Evolutionary conservation across 2,329 filamentous ascomycete genomes (phyloP).

Genomic region (Alternaria triticimaculans): DNA sequence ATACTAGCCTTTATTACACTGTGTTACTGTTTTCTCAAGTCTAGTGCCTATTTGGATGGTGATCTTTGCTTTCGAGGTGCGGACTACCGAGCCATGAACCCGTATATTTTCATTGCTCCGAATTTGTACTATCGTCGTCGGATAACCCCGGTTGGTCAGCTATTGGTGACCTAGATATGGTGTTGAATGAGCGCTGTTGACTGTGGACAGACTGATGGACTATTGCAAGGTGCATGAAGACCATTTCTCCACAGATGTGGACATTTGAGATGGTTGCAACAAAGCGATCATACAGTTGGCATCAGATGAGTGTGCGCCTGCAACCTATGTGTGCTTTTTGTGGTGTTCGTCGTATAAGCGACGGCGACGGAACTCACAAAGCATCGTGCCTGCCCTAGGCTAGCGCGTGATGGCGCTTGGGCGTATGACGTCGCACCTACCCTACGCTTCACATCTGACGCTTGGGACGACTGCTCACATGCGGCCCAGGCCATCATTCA

Average conservation of each 20-base stretch:
- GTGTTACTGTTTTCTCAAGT: not conserved
- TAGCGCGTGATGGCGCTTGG: conserved; percentile 2
- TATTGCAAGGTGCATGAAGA: not conserved
- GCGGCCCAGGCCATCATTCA: conserved; percentile 16
- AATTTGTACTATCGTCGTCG: not conserved
- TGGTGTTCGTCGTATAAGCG: not conserved
- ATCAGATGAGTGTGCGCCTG: not conserved
- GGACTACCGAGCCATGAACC: not conserved
- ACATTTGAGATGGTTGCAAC: not conserved
- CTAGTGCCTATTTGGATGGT: not conserved
- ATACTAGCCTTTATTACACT: not conserved
- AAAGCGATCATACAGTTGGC: not conserved
- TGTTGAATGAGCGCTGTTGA: too few species aligned
- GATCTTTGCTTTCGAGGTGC: not conserved
- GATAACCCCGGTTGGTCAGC: not conserved
- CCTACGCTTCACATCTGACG: conserved; percentile 12
- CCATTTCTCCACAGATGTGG: not conserved
- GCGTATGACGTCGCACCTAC: conserved; percentile 16
- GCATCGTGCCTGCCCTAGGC: not conserved
- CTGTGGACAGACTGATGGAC: not conserved
- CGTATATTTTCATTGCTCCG: not conserved
- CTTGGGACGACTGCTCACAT: conserved; percentile 23
- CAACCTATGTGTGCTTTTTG: not conserved
- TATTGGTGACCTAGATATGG: not conserved
- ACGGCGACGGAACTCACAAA: not conserved